phyloP scores from a whole-genome alignment of 1,284 basidiomycete species.

The Tetrapyrgos nigripes region DNA sequence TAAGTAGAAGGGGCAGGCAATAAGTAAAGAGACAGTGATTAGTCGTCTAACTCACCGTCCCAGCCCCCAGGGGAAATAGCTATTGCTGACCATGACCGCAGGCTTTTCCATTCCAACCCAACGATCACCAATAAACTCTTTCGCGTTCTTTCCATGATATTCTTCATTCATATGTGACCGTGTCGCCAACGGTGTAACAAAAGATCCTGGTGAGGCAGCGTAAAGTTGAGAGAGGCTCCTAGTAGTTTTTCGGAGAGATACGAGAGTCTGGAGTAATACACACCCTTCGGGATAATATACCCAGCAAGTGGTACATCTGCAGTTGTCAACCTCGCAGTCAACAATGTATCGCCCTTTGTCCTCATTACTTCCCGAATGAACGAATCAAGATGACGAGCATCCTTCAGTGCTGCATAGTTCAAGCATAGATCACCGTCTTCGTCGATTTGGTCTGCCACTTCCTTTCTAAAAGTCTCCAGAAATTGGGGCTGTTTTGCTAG shows the following conservation, averaged over 20 bases:
- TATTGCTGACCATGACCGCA: constrained; percentile 36
- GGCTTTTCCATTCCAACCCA: constrained; percentile 38
- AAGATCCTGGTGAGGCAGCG: too few species aligned
- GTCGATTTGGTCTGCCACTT: too few species aligned
- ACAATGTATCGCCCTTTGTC: constrained; percentile 44
- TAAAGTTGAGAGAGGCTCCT: too few species aligned
- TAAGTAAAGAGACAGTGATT: too few species aligned
- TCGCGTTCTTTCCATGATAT: constrained; percentile 32
- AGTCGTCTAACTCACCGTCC: too few species aligned
- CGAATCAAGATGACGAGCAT: constrained; percentile 37
- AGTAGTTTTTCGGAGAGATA: too few species aligned
- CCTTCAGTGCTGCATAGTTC: constrained; percentile 33
- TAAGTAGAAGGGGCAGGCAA: too few species aligned
- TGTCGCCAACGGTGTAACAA: constrained; percentile 38
- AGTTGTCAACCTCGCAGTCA: constrained; percentile 35
- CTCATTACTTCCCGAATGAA: constrained; percentile 46
- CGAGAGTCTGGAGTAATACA: too few species aligned
- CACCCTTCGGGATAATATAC: too few species aligned
- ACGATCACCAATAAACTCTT: constrained; percentile 36
- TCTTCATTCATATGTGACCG: constrained; percentile 35
- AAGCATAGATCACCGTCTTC: too few species aligned
- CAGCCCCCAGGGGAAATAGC: constrained; percentile 42
- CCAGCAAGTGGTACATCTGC: constrained; percentile 25
- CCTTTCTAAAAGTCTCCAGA: constrained; percentile 11
- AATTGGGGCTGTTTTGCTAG: constrained; percentile 27